Conservation (phyloP, 2,329 filamentous ascomycete species). For the Exophiala oligosperma region DNA sequence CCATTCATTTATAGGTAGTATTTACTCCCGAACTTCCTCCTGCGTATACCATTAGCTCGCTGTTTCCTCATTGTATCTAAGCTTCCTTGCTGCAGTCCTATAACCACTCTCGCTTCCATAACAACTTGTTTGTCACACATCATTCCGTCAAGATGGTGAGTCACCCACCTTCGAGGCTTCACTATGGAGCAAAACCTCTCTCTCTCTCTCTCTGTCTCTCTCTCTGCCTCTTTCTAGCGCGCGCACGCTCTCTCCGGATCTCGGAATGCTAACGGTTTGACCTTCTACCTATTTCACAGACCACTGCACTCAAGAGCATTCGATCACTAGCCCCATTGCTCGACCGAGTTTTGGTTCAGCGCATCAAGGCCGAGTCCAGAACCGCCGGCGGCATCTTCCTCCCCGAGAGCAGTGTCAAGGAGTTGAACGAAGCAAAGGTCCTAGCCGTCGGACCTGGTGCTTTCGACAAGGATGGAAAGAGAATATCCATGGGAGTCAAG, state of each 20-base stretch:
- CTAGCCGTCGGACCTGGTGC: conserved; percentile 90
- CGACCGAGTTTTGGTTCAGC: conserved; percentile 97
- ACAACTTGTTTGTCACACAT: neutral
- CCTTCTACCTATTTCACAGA: conserved; percentile 15
- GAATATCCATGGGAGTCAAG: conserved; percentile 77
- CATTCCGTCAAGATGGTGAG: conserved; percentile 19
- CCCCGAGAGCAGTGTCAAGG: conserved; percentile 94
- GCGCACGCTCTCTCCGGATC: neutral
- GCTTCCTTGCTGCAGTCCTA: neutral
- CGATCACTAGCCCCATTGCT: conserved; percentile 92
- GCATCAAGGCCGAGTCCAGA: conserved; percentile 95
- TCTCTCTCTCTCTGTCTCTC: too few relatives aligned
- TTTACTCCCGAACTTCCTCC: conserved; percentile 15
- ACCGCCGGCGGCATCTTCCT: conserved; percentile 97
- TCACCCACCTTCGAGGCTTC: too few relatives aligned
- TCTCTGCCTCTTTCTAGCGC: too few relatives aligned
- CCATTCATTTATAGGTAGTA: conserved; percentile 2
- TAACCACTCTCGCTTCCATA: neutral
- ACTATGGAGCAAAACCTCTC: too few relatives aligned
- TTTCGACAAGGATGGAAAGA: conserved; percentile 84
- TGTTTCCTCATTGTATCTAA: neutral
- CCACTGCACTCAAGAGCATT: conserved; percentile 82
- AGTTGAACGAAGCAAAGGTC: conserved; percentile 96
- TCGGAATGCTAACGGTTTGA: neutral
- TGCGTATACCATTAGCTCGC: neutral